phyloP scores from a whole-genome alignment of 2,329 filamentous ascomycete species.

The Cytospora leucostoma region DNA sequence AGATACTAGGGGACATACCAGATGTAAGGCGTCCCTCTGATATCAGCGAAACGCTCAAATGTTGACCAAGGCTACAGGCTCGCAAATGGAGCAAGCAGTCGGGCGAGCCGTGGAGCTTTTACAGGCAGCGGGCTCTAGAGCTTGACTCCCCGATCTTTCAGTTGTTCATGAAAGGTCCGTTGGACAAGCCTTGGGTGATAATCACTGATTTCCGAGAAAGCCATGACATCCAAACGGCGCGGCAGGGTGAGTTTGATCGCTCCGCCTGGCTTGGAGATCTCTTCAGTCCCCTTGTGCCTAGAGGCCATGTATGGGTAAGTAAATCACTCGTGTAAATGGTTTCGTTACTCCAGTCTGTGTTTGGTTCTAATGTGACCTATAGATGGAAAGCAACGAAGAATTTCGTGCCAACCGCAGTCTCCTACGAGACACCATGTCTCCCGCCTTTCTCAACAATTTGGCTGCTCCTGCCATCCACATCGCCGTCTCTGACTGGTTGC shows the following conservation, averaged over 20 bases:
- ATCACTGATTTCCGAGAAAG: slow-evolving; percentile 3
- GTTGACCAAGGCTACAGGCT: too few relatives aligned
- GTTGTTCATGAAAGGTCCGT: not conserved
- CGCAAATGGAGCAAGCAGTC: too few relatives aligned
- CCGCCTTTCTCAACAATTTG: slow-evolving; percentile 37
- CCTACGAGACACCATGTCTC: slow-evolving; percentile 41
- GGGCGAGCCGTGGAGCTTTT: too few relatives aligned
- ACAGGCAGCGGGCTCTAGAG: not conserved
- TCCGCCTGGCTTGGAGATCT: slow-evolving; percentile 31
- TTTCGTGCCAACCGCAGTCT: slow-evolving; percentile 39
- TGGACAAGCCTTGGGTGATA: slow-evolving; percentile 1
- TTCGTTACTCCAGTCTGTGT: too few relatives aligned
- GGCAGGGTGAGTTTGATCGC: slow-evolving; percentile 11
- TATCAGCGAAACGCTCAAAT: too few relatives aligned
- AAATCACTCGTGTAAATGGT: too few relatives aligned
- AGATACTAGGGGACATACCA: too few relatives aligned
- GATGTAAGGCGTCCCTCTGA: too few relatives aligned
- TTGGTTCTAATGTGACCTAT: slow-evolving; percentile 31
- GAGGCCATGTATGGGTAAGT: slow-evolving; percentile 29
- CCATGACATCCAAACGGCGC: slow-evolving; percentile 3
- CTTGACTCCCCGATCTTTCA: slow-evolving; percentile 9
- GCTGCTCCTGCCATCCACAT: slow-evolving; percentile 34
- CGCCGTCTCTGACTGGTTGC: slow-evolving; percentile 34
- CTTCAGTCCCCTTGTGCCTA: slow-evolving; percentile 30
- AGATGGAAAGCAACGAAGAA: slow-evolving; percentile 34